Conservation (phyloP, 106 monocot genomes). For the Triglochin maritima region DNA sequence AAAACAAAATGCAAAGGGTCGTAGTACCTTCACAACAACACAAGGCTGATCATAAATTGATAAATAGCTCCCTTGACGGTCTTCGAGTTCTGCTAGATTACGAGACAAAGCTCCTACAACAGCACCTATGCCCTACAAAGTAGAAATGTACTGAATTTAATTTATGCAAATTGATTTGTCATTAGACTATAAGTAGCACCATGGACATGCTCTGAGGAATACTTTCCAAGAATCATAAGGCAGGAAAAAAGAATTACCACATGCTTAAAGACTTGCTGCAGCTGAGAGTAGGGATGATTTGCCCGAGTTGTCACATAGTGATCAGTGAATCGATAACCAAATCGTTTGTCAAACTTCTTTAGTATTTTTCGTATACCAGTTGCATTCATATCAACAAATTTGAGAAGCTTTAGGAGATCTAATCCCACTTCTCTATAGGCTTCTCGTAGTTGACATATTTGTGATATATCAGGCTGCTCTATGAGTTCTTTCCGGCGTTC, state of each 20-base stretch:
- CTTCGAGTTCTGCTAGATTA: conserved; percentile 78
- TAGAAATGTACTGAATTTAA: conserved; percentile 37
- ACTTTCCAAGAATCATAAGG: not conserved
- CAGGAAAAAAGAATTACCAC: conserved; percentile 46
- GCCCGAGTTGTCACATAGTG: conserved; percentile 71
- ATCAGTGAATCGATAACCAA: conserved; percentile 75
- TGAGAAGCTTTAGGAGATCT: conserved; percentile 80
- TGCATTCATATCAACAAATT: conserved; percentile 86
- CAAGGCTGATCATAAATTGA: conserved; percentile 96
- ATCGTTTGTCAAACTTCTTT: conserved; percentile 94
- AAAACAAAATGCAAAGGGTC: not conserved
- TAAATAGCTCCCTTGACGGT: conserved; percentile 76
- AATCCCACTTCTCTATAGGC: conserved; percentile 59
- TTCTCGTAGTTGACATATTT: conserved; percentile 50
- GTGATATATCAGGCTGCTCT: conserved; percentile 58
- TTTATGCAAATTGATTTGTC: not conserved
- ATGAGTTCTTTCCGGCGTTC: conserved; percentile 40
- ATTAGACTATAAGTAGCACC: not conserved
- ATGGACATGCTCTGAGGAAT: not conserved
- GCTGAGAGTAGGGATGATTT: conserved; percentile 95
- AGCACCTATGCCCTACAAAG: conserved; percentile 69
- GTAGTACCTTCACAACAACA: conserved; percentile 43
- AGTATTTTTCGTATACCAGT: conserved; percentile 89
- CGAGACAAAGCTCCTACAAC: conserved; percentile 94
- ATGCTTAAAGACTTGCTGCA: conserved; percentile 95